Evolutionary conservation across 805 yeast genomes (phyloP), one percentile per base, ranked within the genome.

Genomic region (Candida koratica): DNA sequence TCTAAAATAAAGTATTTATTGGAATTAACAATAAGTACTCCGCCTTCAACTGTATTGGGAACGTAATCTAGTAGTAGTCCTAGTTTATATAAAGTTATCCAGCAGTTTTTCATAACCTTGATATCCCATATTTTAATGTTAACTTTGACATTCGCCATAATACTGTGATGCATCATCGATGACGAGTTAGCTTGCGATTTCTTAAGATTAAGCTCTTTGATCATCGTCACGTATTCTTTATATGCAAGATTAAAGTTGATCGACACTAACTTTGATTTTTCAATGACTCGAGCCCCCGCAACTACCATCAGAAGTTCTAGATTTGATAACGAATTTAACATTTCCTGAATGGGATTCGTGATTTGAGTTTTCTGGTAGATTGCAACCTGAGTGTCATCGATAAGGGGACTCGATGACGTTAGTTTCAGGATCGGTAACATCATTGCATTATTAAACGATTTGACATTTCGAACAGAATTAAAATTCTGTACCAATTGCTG

Each of bases 191-290:
- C 36, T 1, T 58, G 46, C 5, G 57, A 46, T 4, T 60, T 41
- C 17, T 65, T 64, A 4, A 60, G 51, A 38, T 74, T 71, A 38
- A 67, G 56, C 0, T 51, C 43, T 37, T 72, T 70, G 28, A 78
- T 65, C 67, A 79, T 70, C 2, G 60, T 64, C n/a, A 53, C 51
- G 56, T 86, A 90, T 55, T 90, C 97, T 20, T 78, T 79, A 54
- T 79, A 82, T 0, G 81, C 83, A 39, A 87, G 60, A 46, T 84
- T 84, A 58, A 88, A 80, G 54, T 86, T 89, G 13, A 85, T 71
- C n/a, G 69, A 67, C 10, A 67, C 77, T 16, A 75, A 57, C 14
- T 73, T 79, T 18, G 69, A 68, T 47, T 79, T 83, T 33, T 75
- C 66, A 16, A 77, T 66, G 34, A 81, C 79, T 29, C 97, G 67